Conservation (phyloP, 1,139 yeast genomes). For the Wickerhamiella pararugosa region DNA sequence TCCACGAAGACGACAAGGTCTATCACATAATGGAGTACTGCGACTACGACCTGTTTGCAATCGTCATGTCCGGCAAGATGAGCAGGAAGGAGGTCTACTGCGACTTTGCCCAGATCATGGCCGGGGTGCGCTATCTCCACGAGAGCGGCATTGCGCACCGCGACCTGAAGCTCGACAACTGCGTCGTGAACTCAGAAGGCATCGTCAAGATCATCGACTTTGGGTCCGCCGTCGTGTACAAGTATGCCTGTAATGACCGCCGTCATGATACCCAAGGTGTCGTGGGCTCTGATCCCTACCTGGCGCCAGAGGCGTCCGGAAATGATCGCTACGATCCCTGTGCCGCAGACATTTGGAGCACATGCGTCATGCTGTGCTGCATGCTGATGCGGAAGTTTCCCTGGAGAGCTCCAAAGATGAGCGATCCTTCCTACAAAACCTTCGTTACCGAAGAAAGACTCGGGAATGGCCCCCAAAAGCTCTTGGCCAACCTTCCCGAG, state of each 20-base stretch:
- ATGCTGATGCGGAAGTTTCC: conserved; percentile 91
- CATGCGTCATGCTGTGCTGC: conserved; percentile 84
- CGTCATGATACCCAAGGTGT: conserved; percentile 76
- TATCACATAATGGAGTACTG: conserved; percentile 93
- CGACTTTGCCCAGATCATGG: conserved; percentile 73
- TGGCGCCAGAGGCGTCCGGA: conserved; percentile 89
- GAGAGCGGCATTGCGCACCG: conserved; percentile 76
- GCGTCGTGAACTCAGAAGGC: conserved; percentile 75
- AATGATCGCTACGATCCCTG: conserved; percentile 74
- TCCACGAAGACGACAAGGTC: conserved; percentile 76
- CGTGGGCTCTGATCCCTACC: conserved; percentile 87
- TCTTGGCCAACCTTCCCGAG: conserved; percentile 22
- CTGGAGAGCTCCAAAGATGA: conserved; percentile 87
- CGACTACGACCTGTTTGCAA: conserved; percentile 83
- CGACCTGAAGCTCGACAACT: conserved; percentile 82
- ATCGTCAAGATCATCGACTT: conserved; percentile 84
- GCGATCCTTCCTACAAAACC: conserved; percentile 66
- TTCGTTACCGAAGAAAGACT: conserved; percentile 18
- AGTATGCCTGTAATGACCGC: conserved; percentile 75
- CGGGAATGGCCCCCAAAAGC: conserved; percentile 21
- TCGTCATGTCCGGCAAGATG: conserved; percentile 93
- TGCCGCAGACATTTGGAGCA: conserved; percentile 91
- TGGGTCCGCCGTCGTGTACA: conserved; percentile 87
- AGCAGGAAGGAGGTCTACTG: conserved; percentile 72
- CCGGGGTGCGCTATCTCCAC: conserved; percentile 74